phyloP scores from a whole-genome alignment of 2,329 filamentous ascomycete species.

The Aspergillus intermedius region DNA sequence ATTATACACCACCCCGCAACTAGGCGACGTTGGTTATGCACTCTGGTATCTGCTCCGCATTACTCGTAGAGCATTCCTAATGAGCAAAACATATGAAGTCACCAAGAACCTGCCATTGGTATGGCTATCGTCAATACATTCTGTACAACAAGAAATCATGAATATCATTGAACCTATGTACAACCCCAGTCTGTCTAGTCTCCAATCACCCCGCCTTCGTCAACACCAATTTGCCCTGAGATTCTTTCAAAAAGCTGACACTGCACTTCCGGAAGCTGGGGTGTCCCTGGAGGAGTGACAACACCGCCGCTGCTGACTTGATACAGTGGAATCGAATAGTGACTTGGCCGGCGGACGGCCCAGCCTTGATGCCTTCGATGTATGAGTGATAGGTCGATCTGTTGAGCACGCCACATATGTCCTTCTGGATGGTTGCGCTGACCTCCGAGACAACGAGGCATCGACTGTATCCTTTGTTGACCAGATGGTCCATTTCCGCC shows the following conservation, averaged over 20 bases:
- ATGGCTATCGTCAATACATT: neutral
- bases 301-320: slow-evolving; percentile 11
- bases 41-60: too few species aligned
- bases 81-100: too few species aligned
- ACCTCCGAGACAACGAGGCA: slow-evolving; percentile 16
- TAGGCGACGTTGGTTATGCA: too few species aligned
- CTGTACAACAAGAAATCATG: neutral
- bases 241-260: slow-evolving; percentile 11
- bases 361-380: slow-evolving; percentile 14
- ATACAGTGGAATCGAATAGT: slow-evolving; percentile 16
- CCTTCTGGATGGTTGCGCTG: slow-evolving; percentile 4
- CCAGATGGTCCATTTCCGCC: slow-evolving; percentile 12
- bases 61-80: too few species aligned
- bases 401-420: slow-evolving; percentile 7
- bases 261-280: slow-evolving; percentile 9
- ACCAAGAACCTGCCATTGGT: too few species aligned
- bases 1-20: too few species aligned
- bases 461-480: slow-evolving; percentile 20
- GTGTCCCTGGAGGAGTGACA: slow-evolving; percentile 8
- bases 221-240: neutral
- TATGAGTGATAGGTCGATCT: slow-evolving; percentile 5
- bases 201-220: neutral
- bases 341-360: slow-evolving; percentile 4
- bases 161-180: neutral
- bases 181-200: neutral